A percentile compares a stretch with the other conserved stretches of the same genome.
Conservation (phyloP, 2,329 filamentous ascomycete genomes). For the Geosmithia morbida region DNA sequence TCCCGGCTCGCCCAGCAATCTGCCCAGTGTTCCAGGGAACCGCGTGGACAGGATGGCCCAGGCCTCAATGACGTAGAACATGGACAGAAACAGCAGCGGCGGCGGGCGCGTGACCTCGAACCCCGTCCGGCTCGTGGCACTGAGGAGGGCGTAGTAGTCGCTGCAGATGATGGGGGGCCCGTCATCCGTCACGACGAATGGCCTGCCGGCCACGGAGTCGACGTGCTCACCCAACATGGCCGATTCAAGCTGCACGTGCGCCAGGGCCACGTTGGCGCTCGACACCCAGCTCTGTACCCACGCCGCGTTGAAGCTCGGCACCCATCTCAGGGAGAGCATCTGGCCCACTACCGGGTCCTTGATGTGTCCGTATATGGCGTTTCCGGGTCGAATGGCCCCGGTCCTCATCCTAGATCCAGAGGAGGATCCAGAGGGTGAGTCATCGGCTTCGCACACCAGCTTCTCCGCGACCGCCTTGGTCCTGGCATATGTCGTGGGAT, state of each 20-base stretch:
- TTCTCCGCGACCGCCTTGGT: conserved; percentile 37
- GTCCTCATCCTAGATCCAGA: conserved; percentile 25
- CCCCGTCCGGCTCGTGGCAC: conserved; percentile 12
- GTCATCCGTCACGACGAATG: conserved; percentile 35
- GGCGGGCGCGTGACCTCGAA: conserved; percentile 16
- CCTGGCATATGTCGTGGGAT: conserved; percentile 34
- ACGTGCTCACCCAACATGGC: conserved; percentile 25
- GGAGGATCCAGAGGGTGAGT: conserved; percentile 1
- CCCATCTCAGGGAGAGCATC: conserved; percentile 20
- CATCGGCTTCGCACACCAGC: conserved; percentile 29
- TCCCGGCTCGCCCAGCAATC: conserved; percentile 9
- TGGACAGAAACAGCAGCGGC: conserved; percentile 19
- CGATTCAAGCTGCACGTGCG: conserved; percentile 36
- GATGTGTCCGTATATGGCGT: conserved; percentile 35
- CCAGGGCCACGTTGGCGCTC: conserved; percentile 36
- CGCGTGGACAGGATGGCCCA: conserved; percentile 4
- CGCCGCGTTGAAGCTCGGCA: conserved; percentile 21
- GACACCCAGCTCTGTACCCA: conserved; percentile 33
- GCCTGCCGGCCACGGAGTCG: conserved; percentile 20
- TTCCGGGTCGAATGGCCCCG: conserved; percentile 36
- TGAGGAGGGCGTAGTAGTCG: conserved; percentile 22
- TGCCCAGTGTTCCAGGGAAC: conserved; percentile 7
- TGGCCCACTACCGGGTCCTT: conserved; percentile 24
- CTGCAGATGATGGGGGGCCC: conserved; percentile 25
- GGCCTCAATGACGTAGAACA: conserved; percentile 16